These are phyloP conservation scores for Pseudomonodictys pantanalensis DNA, from an alignment of 495 filamentous ascomycete species.

Conservation along the genomic window DNA sequence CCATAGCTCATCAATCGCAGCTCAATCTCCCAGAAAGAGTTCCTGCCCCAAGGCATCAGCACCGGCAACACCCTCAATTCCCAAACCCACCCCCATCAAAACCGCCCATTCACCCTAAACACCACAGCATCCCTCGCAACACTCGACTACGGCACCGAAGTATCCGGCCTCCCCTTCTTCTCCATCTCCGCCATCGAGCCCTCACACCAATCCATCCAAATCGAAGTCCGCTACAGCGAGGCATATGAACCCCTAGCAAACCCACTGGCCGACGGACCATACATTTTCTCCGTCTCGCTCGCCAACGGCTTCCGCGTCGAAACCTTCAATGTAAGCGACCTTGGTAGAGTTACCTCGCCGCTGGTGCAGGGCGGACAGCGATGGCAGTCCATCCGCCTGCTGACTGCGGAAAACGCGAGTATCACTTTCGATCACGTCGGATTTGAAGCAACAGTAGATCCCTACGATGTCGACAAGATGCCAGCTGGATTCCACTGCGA, in stretches of 20 bases:
- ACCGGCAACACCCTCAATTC: too few relatives aligned
- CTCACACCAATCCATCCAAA: too few relatives aligned
- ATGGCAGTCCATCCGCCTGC: slow-evolving; percentile 28
- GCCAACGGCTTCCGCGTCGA: not conserved
- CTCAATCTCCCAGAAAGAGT: too few relatives aligned
- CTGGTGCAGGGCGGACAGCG: slow-evolving; percentile 27
- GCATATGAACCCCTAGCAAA: not conserved
- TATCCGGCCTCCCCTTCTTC: slow-evolving; percentile 25
- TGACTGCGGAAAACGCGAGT: slow-evolving; percentile 17
- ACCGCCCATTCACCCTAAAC: too few relatives aligned
- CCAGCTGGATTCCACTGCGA: slow-evolving; percentile 12
- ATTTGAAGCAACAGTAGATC: slow-evolving; percentile 1
- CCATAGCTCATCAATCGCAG: too few relatives aligned
- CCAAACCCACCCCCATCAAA: too few relatives aligned
- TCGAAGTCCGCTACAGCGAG: not conserved
- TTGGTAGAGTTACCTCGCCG: slow-evolving; percentile 1
- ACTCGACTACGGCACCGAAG: slow-evolving; percentile 21
- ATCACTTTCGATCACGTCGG: slow-evolving; percentile 12
- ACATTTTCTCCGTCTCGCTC: not conserved
- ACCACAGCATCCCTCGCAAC: not conserved
- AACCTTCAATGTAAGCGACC: slow-evolving; percentile 21
- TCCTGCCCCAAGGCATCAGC: too few relatives aligned
- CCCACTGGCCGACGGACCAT: not conserved
- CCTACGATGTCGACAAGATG: not conserved
- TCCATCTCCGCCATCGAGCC: slow-evolving; percentile 1